Conservation (phyloP, 2,329 filamentous ascomycete species). For the Elsinoe batatas region DNA sequence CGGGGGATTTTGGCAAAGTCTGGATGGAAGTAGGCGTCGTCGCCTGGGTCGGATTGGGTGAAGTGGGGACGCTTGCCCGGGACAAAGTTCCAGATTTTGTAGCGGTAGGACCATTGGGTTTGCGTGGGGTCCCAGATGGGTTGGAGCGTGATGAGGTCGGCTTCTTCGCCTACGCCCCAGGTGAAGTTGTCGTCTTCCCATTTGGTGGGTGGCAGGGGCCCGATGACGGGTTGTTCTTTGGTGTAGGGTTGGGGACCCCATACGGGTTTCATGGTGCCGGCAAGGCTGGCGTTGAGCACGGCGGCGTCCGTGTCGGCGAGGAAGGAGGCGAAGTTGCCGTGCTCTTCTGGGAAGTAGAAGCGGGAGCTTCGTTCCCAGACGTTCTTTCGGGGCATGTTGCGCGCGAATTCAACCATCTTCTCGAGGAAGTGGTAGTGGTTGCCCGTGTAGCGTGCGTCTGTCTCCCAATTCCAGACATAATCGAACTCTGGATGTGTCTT, state of each 20-base stretch:
- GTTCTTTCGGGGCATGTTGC: constrained; percentile 46
- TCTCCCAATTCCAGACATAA: constrained; percentile 77
- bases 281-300: constrained; percentile 30
- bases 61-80: constrained; percentile 62
- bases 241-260: constrained; percentile 75
- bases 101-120: constrained; percentile 60
- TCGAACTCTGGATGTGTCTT: constrained; percentile 70
- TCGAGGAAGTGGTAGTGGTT: constrained; percentile 73
- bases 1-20: constrained; percentile 48
- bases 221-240: constrained; percentile 65
- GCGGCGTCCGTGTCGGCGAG: constrained; percentile 33
- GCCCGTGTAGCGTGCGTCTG: constrained; percentile 68
- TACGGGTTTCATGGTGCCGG: constrained; percentile 47
- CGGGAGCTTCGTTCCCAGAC: constrained; percentile 50
- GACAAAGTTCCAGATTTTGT: constrained; percentile 42
- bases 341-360: constrained; percentile 45
- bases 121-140: constrained; percentile 84
- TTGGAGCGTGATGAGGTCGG: constrained; percentile 84
- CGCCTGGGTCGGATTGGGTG: constrained; percentile 65
- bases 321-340: constrained; percentile 41
- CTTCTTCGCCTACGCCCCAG: constrained; percentile 85
- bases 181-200: constrained; percentile 71
- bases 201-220: constrained; percentile 59
- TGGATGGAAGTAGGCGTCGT: constrained; percentile 44
- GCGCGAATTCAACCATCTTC: constrained; percentile 47